Evolutionary conservation across 345 rosid species (phyloP), one percentile per base, ranked within the genome.

Genomic region (Rhizophora apiculata): DNA sequence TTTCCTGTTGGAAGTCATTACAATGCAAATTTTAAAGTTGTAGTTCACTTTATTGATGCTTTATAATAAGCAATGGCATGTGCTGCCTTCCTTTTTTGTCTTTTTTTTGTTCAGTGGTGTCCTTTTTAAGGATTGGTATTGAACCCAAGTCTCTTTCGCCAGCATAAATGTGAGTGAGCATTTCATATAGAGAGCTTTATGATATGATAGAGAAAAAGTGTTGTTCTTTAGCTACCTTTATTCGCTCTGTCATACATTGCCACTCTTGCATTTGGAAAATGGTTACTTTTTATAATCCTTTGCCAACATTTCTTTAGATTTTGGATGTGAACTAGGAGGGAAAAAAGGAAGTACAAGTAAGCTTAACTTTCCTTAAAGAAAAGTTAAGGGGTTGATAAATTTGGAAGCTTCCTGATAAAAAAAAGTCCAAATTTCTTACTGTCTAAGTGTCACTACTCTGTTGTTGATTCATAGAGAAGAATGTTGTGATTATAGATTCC

Each of bases 181-280:
- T 39, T 43, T 62, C 57, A 26, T 73, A 62, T 22, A 34, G 37
- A 58, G 63, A 79, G 68, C 27, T 68, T 68, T 80, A 26, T 48
- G 74, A 74, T 81, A 64, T 80, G 71, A 61, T 80, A 53, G 60
- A 73, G 67, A 60, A 78, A 82, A 79, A 82, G 70, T 36, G 67
- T 64, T 74, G 49, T 60, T 71, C 79, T 61, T 78, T 78, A 76
- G 74, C 74, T 78, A 76, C 76, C 79, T 81, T 85, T 77, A 71
- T 82, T 74, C 74, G 63, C 71, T 77, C 60, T 68, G 16, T 52
- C 60, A 39, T 78, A 9, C 34, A 59, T 68, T 74, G 68, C 51
- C 68, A 56, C 72, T 60, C 68, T 24, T 78, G 71, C 77, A 68
- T 79, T 78, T 76, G 21, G 9, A 49, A 36, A 21, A 56, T 71